Percentiles rank a stretch among this genome's conserved stretches.
These are phyloP conservation scores for Solanum chacoense DNA, from an alignment of 305 asterid genomes.

Conservation along the genomic window DNA sequence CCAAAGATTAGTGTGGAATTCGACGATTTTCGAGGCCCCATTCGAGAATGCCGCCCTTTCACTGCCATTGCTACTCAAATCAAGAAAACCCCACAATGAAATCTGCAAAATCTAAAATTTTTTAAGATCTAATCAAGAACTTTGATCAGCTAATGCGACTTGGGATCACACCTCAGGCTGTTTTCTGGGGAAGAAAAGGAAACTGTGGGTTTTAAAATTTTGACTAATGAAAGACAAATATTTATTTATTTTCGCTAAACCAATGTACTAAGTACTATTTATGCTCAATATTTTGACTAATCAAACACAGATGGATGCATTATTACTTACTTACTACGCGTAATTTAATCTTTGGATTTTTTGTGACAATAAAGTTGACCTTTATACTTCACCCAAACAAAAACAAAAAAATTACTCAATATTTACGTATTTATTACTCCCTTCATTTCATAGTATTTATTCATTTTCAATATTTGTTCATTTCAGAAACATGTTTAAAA, in stretches of 20 bases:
- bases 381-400: not conserved
- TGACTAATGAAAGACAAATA: not conserved
- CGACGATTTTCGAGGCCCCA: slow-evolving; percentile 36
- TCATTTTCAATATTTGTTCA: not conserved
- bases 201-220: not conserved
- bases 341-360: not conserved
- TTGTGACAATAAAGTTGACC: not conserved
- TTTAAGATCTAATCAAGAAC: not conserved
- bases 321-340: not conserved
- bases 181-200: not conserved
- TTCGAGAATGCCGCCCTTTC: slow-evolving; percentile 57
- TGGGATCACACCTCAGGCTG: not conserved
- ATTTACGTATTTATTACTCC: not conserved
- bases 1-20: slow-evolving; percentile 41
- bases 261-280: no score
- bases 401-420: not conserved
- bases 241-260: not conserved
- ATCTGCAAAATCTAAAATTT: not conserved
- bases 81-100: not conserved
- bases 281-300: no score
- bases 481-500: not conserved
- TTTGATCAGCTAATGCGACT: not conserved
- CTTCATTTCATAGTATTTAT: not conserved
- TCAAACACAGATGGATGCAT: not conserved
- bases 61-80: slow-evolving; percentile 34